Evolutionary conservation across 2,329 filamentous ascomycete species (phyloP), one percentile per base, ranked within the genome.

Genomic region (Penicillium palitans): DNA sequence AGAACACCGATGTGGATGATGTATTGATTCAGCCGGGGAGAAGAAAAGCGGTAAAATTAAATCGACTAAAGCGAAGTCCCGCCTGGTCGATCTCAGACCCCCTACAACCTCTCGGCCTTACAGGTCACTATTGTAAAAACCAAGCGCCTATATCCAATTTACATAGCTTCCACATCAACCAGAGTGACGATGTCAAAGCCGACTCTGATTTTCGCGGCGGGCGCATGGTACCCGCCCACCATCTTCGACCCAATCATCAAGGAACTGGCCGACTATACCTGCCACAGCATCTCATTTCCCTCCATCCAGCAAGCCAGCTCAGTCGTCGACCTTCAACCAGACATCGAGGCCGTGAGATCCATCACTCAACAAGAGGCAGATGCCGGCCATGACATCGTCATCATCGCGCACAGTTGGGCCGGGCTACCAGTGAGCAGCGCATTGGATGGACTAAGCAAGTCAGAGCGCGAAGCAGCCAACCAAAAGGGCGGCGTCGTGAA

Each of bases 361-460:
- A 57, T 76, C 0, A 61, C 77, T 10, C 66, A 69, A n/a, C 57
- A 65, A 0, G 75, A 70, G 12, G 64, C 62, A 4, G 57, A 68
- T 2, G 62, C 67, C 1, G 74, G 75, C 0, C 60, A 63, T 19
- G 66, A 74, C 7, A 64, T 75, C 7, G 59, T 74, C 17, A 45
- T 76, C 5, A 52, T 75, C 6, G 62, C 66, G 27, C 74, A 76
- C 64, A 75, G 74, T 58, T 76, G 74, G 70, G 68, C 73, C 5
- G 72, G 72, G 2, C 55, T 76, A 10, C 73, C 73, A 0, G 74
- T 74, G 17, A 75, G 66, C 61, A 73, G 73, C 57, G 69, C 70
- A 2, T 58, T 74, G 1, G 62, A 70, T 12, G 72, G 71, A 1
- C 67, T 77, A 25, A 69, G 68, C 31, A 71, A 70, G 42, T 39